Base-by-base conservation (phyloP, 108 stramenopile species). In the Cyclotella sp. region DNA sequence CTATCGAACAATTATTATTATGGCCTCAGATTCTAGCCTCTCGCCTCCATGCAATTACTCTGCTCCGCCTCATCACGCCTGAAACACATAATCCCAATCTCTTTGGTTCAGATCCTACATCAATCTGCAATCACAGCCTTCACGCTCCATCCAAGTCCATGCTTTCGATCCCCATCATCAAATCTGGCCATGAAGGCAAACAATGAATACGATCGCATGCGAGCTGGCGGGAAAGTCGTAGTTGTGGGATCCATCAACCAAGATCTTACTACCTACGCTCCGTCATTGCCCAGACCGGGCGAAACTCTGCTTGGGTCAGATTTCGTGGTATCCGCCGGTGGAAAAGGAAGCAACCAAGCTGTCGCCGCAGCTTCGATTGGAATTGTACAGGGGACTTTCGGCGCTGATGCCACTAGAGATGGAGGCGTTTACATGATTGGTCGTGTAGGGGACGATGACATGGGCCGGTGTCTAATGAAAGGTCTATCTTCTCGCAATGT, bases 291-390 rank as follows among this genome's bases (percentile, higher is more conserved):
- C 11, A 67, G 52, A 2, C 72, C 89, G 26, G 97, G 97, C 7
- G 88, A 96, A 78, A 97, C 97, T 0, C 72, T 97, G 45, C 87
- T 92, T 49, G 95, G 96, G 45, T 70, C 78, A 13, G 76, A 85
- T 52, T 97, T 96, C 70, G 75, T 80, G 10, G 87, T 84, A 14
- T 72, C 84, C 29, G 83, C 87, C 68, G 97, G 97, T 22, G 97
- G 97, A 19, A 97, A 97, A 70, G 97, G 97, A 26, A 91, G 91
- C 27, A 97, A 97, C 73, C 94, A 97, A 82, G 95, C 94, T 8
- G 90, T 95, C 3, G 93, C 93, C 19, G 95, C 97, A 0, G 84
- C 94, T 14, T 77, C 78, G 22, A 74, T 95, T 21, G 89, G 83
- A 9, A 73, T 84, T 11, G 81, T 68, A 5, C 15, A 68, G 11